Evolutionary conservation across 2,329 filamentous ascomycete genomes (phyloP).

Genomic region (Ilyonectria sp.): DNA sequence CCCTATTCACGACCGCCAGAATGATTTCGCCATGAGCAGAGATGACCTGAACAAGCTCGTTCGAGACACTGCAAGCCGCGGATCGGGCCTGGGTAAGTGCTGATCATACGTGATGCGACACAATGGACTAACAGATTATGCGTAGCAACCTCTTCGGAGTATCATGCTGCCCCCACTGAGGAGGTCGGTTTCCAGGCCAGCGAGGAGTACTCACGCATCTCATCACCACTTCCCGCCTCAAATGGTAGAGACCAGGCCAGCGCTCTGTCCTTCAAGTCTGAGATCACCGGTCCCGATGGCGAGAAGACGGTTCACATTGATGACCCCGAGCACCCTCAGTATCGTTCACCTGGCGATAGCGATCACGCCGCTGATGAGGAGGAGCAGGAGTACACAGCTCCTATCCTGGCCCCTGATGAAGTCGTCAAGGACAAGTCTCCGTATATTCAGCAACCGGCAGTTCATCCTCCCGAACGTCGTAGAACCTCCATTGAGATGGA

Average conservation of each 20-base stretch:
- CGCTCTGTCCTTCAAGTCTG: constrained; percentile 48
- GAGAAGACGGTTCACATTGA: constrained; percentile 82
- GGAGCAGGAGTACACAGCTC: constrained; percentile 76
- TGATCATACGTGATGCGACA: constrained; percentile 8
- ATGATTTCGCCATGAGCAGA: constrained; percentile 88
- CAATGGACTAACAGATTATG: constrained; percentile 30
- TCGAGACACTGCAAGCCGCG: constrained; percentile 74
- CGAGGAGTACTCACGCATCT: constrained; percentile 86
- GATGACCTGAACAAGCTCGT: constrained; percentile 94
- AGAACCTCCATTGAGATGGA: constrained; percentile 71
- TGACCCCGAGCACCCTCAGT: constrained; percentile 62
- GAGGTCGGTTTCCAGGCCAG: constrained; percentile 91
- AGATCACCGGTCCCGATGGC: constrained; percentile 60
- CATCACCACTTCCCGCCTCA: constrained; percentile 73
- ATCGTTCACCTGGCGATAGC: constrained; percentile 55
- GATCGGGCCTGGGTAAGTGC: constrained; percentile 66
- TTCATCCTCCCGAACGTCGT: constrained; percentile 80
- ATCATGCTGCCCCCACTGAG: constrained; percentile 85
- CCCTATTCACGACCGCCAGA: constrained; percentile 68
- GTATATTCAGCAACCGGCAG: constrained; percentile 82
- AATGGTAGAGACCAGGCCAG: constrained; percentile 45
- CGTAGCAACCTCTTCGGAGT: constrained; percentile 75
- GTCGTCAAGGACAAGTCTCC: constrained; percentile 80
- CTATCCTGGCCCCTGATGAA: constrained; percentile 92
- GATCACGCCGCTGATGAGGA: constrained; percentile 68